Evolutionary conservation across 2,329 filamentous ascomycete genomes (phyloP).

Genomic region (Graphiopsis chlorocephala): DNA sequence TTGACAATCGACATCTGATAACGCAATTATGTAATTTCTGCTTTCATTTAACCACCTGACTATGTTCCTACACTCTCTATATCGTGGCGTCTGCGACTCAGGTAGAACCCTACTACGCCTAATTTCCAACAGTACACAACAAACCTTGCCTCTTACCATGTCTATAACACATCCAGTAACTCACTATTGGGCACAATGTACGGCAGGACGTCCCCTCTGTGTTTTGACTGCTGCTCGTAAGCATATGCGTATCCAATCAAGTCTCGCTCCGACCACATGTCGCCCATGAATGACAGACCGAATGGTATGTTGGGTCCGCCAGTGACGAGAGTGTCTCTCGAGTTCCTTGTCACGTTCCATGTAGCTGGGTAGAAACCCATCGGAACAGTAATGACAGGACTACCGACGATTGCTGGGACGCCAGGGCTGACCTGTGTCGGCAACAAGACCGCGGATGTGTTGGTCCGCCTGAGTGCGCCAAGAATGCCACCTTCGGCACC

Average conservation of each 20-base stretch:
- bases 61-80: too few species aligned
- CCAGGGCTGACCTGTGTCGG: conserved; percentile 51
- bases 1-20: too few species aligned
- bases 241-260: conserved; percentile 66
- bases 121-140: too few species aligned
- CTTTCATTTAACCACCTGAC: too few species aligned
- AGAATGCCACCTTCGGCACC: conserved; percentile 60
- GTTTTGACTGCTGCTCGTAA: conserved; percentile 61
- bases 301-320: conserved; percentile 57
- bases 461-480: conserved; percentile 56
- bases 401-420: conserved; percentile 56
- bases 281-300: conserved; percentile 62
- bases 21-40: too few species aligned
- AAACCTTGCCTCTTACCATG: background rate
- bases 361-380: conserved; percentile 55
- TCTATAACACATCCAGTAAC: conserved; percentile 39
- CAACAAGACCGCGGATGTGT: conserved; percentile 61
- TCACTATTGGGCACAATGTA: conserved; percentile 51
- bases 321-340: conserved; percentile 51
- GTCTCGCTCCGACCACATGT: conserved; percentile 58
- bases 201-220: conserved; percentile 48
- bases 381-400: conserved; percentile 62
- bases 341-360: conserved; percentile 46
- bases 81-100: too few species aligned
- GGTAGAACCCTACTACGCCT: too few species aligned